Base-by-base conservation (phyloP, 352 stramenopile species). In the Phytophthora sojae region DNA sequence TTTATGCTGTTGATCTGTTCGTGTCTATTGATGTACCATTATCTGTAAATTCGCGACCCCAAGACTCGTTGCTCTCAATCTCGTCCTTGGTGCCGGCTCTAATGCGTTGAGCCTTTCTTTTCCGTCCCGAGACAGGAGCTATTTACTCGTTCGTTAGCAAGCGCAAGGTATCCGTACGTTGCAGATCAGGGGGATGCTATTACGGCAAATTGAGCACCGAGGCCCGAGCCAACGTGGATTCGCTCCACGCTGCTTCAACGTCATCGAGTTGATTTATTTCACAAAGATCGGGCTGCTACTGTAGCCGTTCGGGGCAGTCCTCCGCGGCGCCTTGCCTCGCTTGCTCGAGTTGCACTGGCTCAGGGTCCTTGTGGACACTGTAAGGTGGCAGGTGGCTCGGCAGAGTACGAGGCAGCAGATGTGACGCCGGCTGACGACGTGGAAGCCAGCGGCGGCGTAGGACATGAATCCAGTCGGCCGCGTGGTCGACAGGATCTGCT, bases 201-300 rank as follows among this genome's bases (percentile, higher is more conserved):
- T 68, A 68, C 61, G 61, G 37, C 61, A 61, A 42, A 23, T 25
- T 56, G 25, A 6, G 6, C 29, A 6, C 29, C 29, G 29, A 32
- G 6, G 44, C 15, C n/a, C 6, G 45, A 21, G 9, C 17, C 45
- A 9, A 37, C 1, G 42, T 37, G n/a, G 37, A 39, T 52, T 26
- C 55, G 35, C 37, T 25, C 12, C 29, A n/a, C 9, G 42, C n/a
- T 29, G 26, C 32, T 50, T 61, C 55, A 45, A 49, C 9, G 12
- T 9, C 37, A 17, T 45, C 45, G 21, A 68, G 29, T 68, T 68
- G 61, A 68, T 68, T 68, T 68, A 61, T 61, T 67, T 61, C 37
- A n/a, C 61, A 67, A 56, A 67, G 51, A 67, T 67, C 21, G 52
- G 50, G 21, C 49, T 12, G 35, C 17, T n/a, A n/a, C n/a, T n/a